Base-by-base conservation (phyloP, 768 basidiomycete genomes). In the Kwoniella pini region DNA sequence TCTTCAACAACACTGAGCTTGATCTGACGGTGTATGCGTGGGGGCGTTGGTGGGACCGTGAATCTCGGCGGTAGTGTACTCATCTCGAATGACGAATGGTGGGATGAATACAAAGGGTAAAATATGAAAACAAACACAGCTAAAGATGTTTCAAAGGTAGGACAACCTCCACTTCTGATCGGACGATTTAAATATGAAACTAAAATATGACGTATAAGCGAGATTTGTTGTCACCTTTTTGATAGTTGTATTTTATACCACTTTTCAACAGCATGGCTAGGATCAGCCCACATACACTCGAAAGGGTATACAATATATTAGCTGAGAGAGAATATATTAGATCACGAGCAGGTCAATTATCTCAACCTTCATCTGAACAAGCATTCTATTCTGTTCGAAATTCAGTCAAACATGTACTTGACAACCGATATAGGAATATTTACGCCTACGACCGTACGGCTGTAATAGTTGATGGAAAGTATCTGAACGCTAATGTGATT, bases 401-500 rank as follows among this genome's bases (percentile, higher is more conserved):
- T 22, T 75, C 73, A 1, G 24, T 63, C 11, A 57, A 38, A 4
- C 45, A 70, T 31, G 33, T 43, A n/a, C 17, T 39, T 4, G 36
- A 40, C 19, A 78, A 78, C 52, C 70, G 77, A 21, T 78, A 78
- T 53, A 58, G 60, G 6, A 69, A 78, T 48, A 72, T 78, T 21
- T 57, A 63, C 15, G 73, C 77, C 7, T 78, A 75, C 59, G 77
- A 77, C 55, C 59, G 75, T 36, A 78, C 77, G 4, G 71, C 73
- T 6, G 72, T 78, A 1, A 53, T 26, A 15, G 64, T 69, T 0
- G 65, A 67, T 2, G 63, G 60, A 12, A 64, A 66, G 6, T 79
- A 79, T 58, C 38, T 79, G 36, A 78, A 78, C 61, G 79, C 79
- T 13, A 78, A 77, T 62, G 72, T 76, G 31, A 63, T 79, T 12